Percentiles rank a stretch among this genome's conserved stretches.
phyloP scores from a whole-genome alignment of 345 rosid species.

The Populus euphratica region DNA sequence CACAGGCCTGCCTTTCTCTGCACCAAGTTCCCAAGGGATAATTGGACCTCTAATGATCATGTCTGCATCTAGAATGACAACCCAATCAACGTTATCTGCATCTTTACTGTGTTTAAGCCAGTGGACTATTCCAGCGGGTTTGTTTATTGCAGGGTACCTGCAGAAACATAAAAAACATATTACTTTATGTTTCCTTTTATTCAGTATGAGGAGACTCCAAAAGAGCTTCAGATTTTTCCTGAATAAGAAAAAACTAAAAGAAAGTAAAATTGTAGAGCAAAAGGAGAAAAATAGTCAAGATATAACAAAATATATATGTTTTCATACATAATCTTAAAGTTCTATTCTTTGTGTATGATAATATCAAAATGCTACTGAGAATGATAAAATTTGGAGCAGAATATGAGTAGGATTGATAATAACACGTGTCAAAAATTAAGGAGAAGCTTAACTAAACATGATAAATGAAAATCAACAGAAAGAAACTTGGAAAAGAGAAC shows the following conservation, averaged over 20 bases:
- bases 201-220: not conserved
- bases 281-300: not conserved
- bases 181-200: not conserved
- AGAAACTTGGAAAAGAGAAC: not conserved
- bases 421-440: not conserved
- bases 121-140: conserved; percentile 90
- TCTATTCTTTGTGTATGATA: no score
- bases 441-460: not conserved
- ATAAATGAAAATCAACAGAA: not conserved
- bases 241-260: not conserved
- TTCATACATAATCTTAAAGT: no score
- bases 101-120: conserved; percentile 94
- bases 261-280: not conserved
- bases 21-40: conserved; percentile 95
- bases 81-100: conserved; percentile 88
- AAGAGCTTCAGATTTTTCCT: not conserved
- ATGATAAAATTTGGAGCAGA: not conserved
- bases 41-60: conserved; percentile 93
- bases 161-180: conserved; percentile 4
- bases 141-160: conserved; percentile 98
- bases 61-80: conserved; percentile 96
- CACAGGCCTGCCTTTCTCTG: conserved; percentile 77
- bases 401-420: not conserved
- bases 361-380: not conserved
- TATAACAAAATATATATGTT: no score